Percentiles rank a stretch among this genome's conserved stretches.
Conservation (phyloP, 129 eudicot genomes). For the Centrapalus pauciflorus region DNA sequence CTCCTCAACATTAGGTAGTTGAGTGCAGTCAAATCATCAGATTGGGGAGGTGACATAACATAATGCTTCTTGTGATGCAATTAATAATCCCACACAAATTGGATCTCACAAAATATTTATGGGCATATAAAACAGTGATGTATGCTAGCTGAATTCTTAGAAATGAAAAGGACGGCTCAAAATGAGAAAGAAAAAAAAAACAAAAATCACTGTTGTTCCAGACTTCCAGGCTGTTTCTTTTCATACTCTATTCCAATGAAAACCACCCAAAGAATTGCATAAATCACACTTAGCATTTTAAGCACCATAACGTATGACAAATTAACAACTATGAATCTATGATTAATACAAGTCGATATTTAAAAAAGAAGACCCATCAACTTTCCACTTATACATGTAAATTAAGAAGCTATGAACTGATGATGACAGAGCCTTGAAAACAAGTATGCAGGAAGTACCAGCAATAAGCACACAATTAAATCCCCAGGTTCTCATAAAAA, state of each 20-base stretch:
- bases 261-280: not conserved
- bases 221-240: not conserved
- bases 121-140: not conserved
- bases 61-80: not conserved
- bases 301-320: not conserved
- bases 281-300: conserved; percentile 4
- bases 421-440: not conserved
- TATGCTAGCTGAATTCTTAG: not conserved
- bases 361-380: not conserved
- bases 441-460: not conserved
- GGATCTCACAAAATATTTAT: not conserved
- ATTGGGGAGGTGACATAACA: not conserved
- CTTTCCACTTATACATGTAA: not conserved
- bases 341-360: no score
- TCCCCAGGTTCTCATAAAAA: not conserved
- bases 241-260: not conserved
- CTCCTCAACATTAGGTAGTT: not conserved
- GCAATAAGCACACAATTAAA: not conserved
- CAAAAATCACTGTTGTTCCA: not conserved
- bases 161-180: not conserved
- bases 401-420: not conserved
- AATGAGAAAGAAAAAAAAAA: not conserved
- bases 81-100: not conserved
- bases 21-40: not conserved
- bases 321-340: not conserved